Evolutionary conservation across 345 rosid species (phyloP).

Genomic region (Lenwebbia sp.): DNA sequence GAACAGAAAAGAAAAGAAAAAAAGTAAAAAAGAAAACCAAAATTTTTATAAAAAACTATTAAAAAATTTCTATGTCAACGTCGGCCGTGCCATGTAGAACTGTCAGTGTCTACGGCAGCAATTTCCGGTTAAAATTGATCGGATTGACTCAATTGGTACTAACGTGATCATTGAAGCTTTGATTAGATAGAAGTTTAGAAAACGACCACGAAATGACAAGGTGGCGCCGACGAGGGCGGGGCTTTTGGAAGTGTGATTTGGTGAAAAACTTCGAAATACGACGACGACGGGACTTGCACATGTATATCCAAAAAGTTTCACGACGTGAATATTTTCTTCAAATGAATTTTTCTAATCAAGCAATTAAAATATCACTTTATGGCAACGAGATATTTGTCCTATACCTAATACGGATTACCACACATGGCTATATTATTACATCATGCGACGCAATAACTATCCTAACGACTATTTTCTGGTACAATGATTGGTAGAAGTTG

Average conservation of each 20-base stretch:
- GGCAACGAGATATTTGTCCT: not conserved
- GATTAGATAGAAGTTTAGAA: accelerated
- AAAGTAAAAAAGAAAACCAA: too few relatives aligned
- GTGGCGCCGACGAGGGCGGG: not conserved
- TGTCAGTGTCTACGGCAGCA: too few relatives aligned
- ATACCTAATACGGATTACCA: not conserved
- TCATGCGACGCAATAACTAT: not conserved
- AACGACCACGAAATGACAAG: not conserved
- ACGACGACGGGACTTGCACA: accelerated
- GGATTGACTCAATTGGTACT: too few relatives aligned
- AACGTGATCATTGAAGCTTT: not conserved
- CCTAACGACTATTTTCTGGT: not conserved
- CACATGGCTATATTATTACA: not conserved
- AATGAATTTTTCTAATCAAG: not conserved
- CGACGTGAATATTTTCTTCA: not conserved
- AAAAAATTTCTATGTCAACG: too few relatives aligned
- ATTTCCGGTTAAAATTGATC: too few relatives aligned
- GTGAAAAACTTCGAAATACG: not conserved
- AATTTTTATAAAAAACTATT: too few relatives aligned
- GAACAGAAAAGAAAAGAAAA: too few relatives aligned
- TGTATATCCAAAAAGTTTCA: not conserved
- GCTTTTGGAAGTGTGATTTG: not conserved
- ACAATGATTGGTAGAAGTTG: not conserved
- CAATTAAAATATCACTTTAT: not conserved
- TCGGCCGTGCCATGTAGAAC: too few relatives aligned